These are phyloP conservation scores for Neobulgaria alba DNA, from an alignment of 2,329 filamentous ascomycete genomes.

Conservation along the genomic window DNA sequence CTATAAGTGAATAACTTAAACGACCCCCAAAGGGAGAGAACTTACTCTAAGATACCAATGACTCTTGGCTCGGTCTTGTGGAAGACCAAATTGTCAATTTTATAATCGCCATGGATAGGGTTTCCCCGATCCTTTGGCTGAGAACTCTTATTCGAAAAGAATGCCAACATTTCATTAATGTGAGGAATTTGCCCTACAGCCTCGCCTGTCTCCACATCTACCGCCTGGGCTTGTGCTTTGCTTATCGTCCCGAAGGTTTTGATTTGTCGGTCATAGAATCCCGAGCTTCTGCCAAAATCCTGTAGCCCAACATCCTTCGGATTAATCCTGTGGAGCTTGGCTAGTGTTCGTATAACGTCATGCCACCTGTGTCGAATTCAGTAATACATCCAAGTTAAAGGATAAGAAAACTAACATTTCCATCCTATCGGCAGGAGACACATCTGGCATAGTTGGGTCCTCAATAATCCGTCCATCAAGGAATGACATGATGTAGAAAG, in stretches of 20 bases:
- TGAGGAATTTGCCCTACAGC: constrained; percentile 77
- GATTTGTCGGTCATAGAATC: constrained; percentile 83
- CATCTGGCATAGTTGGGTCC: constrained; percentile 71
- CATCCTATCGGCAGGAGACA: constrained; percentile 58
- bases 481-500: constrained; percentile 97
- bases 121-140: constrained; percentile 72
- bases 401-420: constrained; percentile 50
- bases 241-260: constrained; percentile 75
- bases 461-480: constrained; percentile 90
- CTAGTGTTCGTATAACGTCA: constrained; percentile 73
- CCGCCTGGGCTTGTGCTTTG: constrained; percentile 62
- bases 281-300: constrained; percentile 61
- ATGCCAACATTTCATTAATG: constrained; percentile 69
- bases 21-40: constrained; percentile 9
- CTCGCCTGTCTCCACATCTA: constrained; percentile 68
- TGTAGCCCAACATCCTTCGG: constrained; percentile 58
- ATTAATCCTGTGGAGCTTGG: constrained; percentile 72
- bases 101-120: constrained; percentile 92
- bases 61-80: constrained; percentile 81
- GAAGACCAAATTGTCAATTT: constrained; percentile 86
- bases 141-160: constrained; percentile 60
- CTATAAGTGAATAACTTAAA: not conserved
- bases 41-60: constrained; percentile 82
- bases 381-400: not conserved
- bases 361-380: constrained; percentile 52